Base-by-base conservation (phyloP, 805 yeast genomes). In the Starmerella geochares region DNA sequence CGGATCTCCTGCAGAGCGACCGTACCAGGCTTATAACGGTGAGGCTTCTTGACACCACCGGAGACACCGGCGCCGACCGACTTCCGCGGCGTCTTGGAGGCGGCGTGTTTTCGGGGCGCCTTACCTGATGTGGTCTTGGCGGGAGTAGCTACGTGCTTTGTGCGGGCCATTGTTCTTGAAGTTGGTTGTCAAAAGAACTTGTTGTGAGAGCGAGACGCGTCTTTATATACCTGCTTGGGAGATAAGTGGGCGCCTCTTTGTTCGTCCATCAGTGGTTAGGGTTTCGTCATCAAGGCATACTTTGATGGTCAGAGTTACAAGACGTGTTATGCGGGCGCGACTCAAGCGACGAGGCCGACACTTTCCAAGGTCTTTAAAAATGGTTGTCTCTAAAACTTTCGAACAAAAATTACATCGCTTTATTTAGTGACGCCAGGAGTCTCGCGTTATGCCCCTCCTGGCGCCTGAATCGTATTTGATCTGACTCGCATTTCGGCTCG, bases 21-120 rank as follows among this genome's bases (percentile, higher is more conserved):
- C 66, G 90, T 83, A 81, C 94, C 94, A 67, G 94, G 94, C 85
- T 83, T 84, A 76, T 83, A 84, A 80, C 94, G 81, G 79, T 82
- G 92, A 58, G 88, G 87, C 75, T 83, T 83, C 82, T 83, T 83
- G 67, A 83, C 90, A 75, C 90, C 92, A 67, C 90, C 90, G 71
- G 86, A 81, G 27, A 49, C 52, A 50, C 67, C 71, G 52, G 83
- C 72, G 71, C 88, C 87, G 52, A 88, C 90, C 43, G 90, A 81
- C 72, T 83, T 83, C 75, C 92, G 79, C 61, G 94, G 92, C 59
- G 88, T 90, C 77, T 83, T 83, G 58, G 92, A 83, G 59, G 92
- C 90, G 64, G 84, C 78, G 70, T 83, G 88, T 75, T 83, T 83
- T 78, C 94, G 81, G 75, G 94, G 94, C 53, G 90, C 90, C 73